Conservation (phyloP, 768 basidiomycete species). For the Amanita brunnescens region DNA sequence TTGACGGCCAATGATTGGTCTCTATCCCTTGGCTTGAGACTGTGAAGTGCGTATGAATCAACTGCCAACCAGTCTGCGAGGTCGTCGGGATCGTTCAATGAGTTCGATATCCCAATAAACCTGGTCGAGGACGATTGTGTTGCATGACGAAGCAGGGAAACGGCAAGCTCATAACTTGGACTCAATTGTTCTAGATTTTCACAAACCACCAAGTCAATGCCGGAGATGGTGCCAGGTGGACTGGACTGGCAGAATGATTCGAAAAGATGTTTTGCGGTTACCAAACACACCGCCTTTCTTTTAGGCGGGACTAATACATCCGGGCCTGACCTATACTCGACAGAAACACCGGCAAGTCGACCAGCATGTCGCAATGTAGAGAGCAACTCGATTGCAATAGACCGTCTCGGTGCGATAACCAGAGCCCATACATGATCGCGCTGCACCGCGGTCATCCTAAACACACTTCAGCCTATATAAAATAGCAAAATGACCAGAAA, state of each 20-base stretch:
- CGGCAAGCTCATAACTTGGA: conserved; percentile 68
- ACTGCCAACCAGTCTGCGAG: conserved; percentile 81
- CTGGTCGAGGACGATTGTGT: conserved; percentile 57
- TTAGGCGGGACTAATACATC: conserved; percentile 27
- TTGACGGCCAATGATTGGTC: conserved; percentile 67
- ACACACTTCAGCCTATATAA: neutral
- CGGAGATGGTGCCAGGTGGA: conserved; percentile 20
- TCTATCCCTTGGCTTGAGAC: conserved; percentile 76
- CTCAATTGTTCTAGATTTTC: conserved; percentile 85
- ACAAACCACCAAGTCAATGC: conserved; percentile 62
- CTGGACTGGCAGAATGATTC: conserved; percentile 27
- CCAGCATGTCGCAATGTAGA: conserved; percentile 41
- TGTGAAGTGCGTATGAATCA: conserved; percentile 50
- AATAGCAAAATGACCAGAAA: neutral
- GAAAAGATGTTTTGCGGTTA: conserved; percentile 47
- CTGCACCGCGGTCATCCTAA: conserved; percentile 48
- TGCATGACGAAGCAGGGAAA: conserved; percentile 64
- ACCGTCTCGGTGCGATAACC: conserved; percentile 52
- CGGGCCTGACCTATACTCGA: conserved; percentile 25
- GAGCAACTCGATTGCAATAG: conserved; percentile 44
- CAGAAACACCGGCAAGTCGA: conserved; percentile 28
- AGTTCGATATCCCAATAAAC: conserved; percentile 67
- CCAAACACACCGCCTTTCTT: conserved; percentile 43
- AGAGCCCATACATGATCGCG: conserved; percentile 46
- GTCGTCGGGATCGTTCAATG: conserved; percentile 73